phyloP scores from a whole-genome alignment of 2,329 filamentous ascomycete species.

The Phialocephala subalpina region DNA sequence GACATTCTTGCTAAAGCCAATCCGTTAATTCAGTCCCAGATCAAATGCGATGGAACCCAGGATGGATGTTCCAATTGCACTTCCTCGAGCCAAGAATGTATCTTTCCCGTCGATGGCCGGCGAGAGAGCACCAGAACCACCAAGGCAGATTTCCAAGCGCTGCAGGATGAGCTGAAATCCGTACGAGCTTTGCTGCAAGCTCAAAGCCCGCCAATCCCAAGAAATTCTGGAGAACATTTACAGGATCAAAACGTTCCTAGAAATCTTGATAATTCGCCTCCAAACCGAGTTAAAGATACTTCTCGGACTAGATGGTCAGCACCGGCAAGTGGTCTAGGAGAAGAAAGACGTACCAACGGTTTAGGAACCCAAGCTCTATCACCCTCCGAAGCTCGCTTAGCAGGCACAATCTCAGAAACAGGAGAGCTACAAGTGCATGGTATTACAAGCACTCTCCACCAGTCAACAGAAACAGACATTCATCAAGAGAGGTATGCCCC shows the following conservation, averaged over 20 bases:
- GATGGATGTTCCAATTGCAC: not conserved
- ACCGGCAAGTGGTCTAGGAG: no score
- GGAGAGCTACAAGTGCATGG: constrained; percentile 1
- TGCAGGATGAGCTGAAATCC: not conserved
- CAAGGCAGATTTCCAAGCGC: not conserved
- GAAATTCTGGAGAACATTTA: not conserved
- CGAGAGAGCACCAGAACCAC: constrained; percentile 3
- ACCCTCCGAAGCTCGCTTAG: not conserved
- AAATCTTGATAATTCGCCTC: not conserved
- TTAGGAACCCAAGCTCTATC: not conserved
- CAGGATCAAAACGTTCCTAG: not conserved
- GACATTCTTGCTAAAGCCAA: not conserved
- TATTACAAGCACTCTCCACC: not conserved
- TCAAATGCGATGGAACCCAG: constrained; percentile 2
- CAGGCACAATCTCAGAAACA: not conserved
- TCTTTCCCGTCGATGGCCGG: not conserved
- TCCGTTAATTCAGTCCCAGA: not conserved
- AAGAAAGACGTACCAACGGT: no score
- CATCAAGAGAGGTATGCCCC: not conserved
- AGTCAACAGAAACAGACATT: not conserved
- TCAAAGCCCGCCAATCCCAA: not conserved
- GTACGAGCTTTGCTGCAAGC: not conserved
- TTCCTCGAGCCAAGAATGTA: not conserved
- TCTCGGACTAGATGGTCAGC: no score
- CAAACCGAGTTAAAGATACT: not conserved